phyloP scores from a whole-genome alignment of 2,329 filamentous ascomycete species.

The Sporothrix schenckii region DNA sequence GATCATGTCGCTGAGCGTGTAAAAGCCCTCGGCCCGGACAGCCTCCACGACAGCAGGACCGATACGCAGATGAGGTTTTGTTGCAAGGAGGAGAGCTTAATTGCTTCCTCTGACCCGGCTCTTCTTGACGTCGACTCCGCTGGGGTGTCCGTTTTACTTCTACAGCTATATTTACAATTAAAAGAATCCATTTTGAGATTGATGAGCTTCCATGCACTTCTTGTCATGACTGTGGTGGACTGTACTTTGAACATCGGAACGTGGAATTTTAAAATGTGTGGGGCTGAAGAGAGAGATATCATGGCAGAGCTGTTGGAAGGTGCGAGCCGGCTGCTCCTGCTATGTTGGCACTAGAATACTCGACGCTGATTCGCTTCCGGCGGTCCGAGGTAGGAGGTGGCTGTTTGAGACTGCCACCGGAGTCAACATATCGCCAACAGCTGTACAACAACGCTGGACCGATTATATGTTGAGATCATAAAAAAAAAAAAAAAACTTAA shows the following conservation, averaged over 20 bases:
- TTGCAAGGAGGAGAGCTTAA: no score
- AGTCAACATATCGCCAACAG: background rate
- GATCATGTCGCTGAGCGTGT: constrained; percentile 97
- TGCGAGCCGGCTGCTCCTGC: background rate
- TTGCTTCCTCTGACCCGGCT: background rate
- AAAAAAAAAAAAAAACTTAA: background rate
- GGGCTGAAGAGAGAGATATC: background rate
- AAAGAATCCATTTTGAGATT: constrained; percentile 5
- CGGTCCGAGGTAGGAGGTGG: constrained; percentile 30
- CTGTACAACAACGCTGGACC: background rate
- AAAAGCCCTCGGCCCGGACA: constrained; percentile 37
- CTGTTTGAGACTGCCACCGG: background rate
- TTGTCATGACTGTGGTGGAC: no score
- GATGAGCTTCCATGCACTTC: background rate
- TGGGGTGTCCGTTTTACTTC: constrained; percentile 17
- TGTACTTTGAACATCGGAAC: background rate
- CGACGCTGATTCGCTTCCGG: constrained; percentile 30
- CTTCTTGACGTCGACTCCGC: background rate
- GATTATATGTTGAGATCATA: background rate
- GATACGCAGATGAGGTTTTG: background rate
- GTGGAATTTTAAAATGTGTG: background rate
- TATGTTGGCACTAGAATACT: background rate
- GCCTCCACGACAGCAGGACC: background rate
- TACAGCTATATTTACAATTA: background rate
- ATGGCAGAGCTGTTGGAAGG: background rate